Conservation (phyloP, 139 green algal species). For the Limnomonas spitsbergensis region DNA sequence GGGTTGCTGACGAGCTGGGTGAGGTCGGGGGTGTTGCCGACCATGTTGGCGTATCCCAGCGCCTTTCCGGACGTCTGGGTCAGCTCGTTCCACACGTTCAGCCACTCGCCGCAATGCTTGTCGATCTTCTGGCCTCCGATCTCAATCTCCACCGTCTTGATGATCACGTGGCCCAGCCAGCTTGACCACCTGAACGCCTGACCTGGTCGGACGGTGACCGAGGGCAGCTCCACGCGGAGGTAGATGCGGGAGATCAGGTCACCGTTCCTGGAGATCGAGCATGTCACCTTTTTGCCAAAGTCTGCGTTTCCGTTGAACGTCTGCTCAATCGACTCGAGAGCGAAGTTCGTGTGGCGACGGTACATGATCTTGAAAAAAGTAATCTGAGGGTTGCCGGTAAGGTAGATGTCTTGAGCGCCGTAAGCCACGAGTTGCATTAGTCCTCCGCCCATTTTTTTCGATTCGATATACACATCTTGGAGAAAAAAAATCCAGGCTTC, state of each 20-base stretch:
- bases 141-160: conserved; percentile 25
- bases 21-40: conserved; percentile 22
- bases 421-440: conserved; percentile 29
- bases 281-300: conserved; percentile 21
- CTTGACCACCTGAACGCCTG: conserved; percentile 14
- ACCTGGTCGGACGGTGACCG: neutral
- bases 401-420: conserved; percentile 24
- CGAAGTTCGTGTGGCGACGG: conserved; percentile 21
- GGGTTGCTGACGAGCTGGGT: neutral
- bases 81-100: conserved; percentile 31
- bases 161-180: conserved; percentile 16
- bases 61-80: conserved; percentile 1
- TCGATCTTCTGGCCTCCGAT: conserved; percentile 37
- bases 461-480: neutral
- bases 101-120: conserved; percentile 25
- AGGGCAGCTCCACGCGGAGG: conserved; percentile 9
- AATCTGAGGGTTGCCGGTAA: conserved; percentile 25
- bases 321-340: conserved; percentile 25
- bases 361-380: conserved; percentile 31
- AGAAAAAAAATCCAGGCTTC: neutral
- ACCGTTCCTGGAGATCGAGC: conserved; percentile 17
- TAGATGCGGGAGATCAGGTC: conserved; percentile 16
- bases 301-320: conserved; percentile 17
- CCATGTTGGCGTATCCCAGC: conserved; percentile 14
- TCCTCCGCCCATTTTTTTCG: neutral